Evolutionary conservation across 2,329 filamentous ascomycete species (phyloP).

Genomic region (Lomentospora prolificans): DNA sequence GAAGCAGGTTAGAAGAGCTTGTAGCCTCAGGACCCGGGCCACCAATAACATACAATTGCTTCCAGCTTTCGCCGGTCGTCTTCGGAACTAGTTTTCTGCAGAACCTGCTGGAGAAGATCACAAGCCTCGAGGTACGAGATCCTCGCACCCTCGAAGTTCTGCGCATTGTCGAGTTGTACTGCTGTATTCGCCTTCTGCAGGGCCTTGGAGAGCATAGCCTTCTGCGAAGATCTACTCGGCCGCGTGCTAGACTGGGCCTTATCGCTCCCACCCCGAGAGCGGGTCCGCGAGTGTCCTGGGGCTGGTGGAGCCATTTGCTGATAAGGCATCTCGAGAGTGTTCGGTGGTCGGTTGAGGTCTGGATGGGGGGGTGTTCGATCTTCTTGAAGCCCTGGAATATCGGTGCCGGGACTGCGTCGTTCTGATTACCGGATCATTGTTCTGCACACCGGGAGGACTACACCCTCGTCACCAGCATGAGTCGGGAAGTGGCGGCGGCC

Average conservation of each 20-base stretch:
- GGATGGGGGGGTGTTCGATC: neutral
- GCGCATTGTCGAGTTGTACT: slow-evolving; percentile 89
- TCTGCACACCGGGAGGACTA: neutral
- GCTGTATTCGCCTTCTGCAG: slow-evolving; percentile 93
- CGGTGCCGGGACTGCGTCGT: neutral
- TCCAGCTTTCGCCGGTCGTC: slow-evolving; percentile 87
- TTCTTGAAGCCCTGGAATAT: neutral
- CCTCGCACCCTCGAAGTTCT: slow-evolving; percentile 86
- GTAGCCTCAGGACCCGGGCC: neutral
- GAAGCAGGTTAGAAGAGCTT: neutral
- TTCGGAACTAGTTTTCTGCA: slow-evolving; percentile 71
- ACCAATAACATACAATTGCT: slow-evolving; percentile 63
- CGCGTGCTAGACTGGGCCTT: slow-evolving; percentile 17
- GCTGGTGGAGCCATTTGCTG: neutral
- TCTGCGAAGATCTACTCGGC: slow-evolving; percentile 56
- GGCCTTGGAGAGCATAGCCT: slow-evolving; percentile 93
- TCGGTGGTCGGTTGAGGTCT: neutral
- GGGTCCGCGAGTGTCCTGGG: neutral
- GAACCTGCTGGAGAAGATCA: slow-evolving; percentile 75
- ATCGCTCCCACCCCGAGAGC: slow-evolving; percentile 1
- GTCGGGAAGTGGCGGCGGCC: neutral
- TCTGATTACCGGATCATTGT: neutral
- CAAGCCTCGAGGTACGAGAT: slow-evolving; percentile 89
- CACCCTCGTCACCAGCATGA: neutral
- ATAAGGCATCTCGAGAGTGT: neutral